These are phyloP conservation scores for Sisymbrium irio DNA, from an alignment of 345 rosid genomes.

Conservation along the genomic window DNA sequence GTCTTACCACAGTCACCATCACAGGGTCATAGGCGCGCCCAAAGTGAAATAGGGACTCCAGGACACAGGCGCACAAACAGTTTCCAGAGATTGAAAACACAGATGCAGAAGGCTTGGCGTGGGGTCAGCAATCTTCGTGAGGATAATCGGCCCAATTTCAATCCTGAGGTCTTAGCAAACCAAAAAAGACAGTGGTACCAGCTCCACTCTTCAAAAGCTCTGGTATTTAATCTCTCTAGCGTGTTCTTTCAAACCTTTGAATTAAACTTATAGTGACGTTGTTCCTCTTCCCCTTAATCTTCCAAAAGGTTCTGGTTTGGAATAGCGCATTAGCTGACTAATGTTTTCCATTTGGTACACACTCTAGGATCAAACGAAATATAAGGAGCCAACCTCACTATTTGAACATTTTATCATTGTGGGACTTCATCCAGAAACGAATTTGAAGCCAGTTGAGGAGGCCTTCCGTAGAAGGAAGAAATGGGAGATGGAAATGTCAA, in stretches of 20 bases:
- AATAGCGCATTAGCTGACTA: conserved; percentile 8
- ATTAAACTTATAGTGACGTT: background rate
- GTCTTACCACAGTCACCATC: conserved; percentile 38
- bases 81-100: conserved; percentile 65
- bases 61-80: conserved; percentile 57
- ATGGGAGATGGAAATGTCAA: conserved; percentile 69
- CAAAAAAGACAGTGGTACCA: conserved; percentile 98
- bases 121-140: conserved; percentile 61
- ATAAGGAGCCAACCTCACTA: conserved; percentile 69
- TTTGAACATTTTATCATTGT: conserved; percentile 87
- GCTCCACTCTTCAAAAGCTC: conserved; percentile 76
- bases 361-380: conserved; percentile 60
- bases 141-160: conserved; percentile 54
- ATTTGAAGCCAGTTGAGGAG: conserved; percentile 75
- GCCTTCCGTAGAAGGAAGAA: conserved; percentile 78
- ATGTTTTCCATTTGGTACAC: conserved; percentile 24
- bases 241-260: conserved; percentile 12
- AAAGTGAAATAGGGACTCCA: conserved; percentile 50
- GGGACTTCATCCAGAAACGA: conserved; percentile 83
- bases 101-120: conserved; percentile 88
- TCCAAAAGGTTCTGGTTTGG: background rate
- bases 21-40: conserved; percentile 57
- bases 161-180: conserved; percentile 92
- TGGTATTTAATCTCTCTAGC: conserved; percentile 48
- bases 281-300: conserved; percentile 5